Base-by-base conservation (phyloP, 2,329 filamentous ascomycete species). In the Lomentospora prolificans region DNA sequence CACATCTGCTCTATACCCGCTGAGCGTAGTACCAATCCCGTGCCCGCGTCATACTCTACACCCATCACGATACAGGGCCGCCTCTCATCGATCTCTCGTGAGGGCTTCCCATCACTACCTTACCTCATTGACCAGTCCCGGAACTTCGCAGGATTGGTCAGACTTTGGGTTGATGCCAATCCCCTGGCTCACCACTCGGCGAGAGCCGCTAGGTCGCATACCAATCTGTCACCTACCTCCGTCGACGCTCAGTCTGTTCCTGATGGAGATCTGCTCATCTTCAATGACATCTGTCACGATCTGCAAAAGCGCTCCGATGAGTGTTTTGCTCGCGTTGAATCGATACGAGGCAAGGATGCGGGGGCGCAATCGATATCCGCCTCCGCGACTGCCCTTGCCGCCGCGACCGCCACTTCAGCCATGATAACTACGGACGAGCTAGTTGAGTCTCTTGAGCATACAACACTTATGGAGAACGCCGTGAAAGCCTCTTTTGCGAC, bases 101-200 rank as follows among this genome's bases (percentile, higher is more conserved):
- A 99, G 72, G 94, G 94, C 0, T 96, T 96, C 63, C 92, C 91
- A 0, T 94, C 89, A 50, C 75, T 99, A 12, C 94, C 94, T 0
- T 96, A 95, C 66, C 79, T 99, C 3, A 88, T 99, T 59, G 94
- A 99, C 62, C 86, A 91, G 60, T 84, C 90, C 6, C 83, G 89
- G 59, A 91, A 89, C 62, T 90, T 91, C 63, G 90, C 94, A 0
- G 85, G 86, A 36, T 72, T 99, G 17, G 86, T 95, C 22, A 87
- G 87, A 63, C 73, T 94, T 10, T 95, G 89, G 89, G 77, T 87
- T 0, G 85, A 89, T 39, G 67, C 74, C 3, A 74, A 73, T 61
- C 67, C 67, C 14, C 60, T 64, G 19, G 61, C 65, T 5, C 44
- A 48, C 44, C 22, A 25, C 19, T 17, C 44, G 12, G 14, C 48